Evolutionary conservation across 1,139 yeast genomes (phyloP).

Genomic region (Magnusiomyces suaveolens): DNA sequence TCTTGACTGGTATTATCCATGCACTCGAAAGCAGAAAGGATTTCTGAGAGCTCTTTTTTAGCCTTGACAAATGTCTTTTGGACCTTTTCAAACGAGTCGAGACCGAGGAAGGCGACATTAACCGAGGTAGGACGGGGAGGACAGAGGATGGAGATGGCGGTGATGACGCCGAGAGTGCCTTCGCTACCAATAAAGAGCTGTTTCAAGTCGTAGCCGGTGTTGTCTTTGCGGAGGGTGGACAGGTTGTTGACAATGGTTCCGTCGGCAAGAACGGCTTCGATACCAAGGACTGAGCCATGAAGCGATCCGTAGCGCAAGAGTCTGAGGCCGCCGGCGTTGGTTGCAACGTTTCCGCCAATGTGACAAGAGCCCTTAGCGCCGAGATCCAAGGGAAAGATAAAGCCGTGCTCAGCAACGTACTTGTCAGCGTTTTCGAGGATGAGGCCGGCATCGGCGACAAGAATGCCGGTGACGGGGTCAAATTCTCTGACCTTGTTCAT

Average conservation of each 20-base stretch:
- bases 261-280: slow-evolving; percentile 85
- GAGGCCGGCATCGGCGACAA: slow-evolving; percentile 86
- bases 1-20: slow-evolving; percentile 77
- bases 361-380: slow-evolving; percentile 98
- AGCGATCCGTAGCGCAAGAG: slow-evolving; percentile 82
- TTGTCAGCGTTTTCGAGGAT: slow-evolving; percentile 80
- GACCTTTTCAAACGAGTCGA: slow-evolving; percentile 71
- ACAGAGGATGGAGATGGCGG: slow-evolving; percentile 82
- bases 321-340: slow-evolving; percentile 93
- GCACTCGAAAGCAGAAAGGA: slow-evolving; percentile 87
- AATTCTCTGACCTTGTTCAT: slow-evolving; percentile 75
- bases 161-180: slow-evolving; percentile 82
- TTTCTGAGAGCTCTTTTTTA: slow-evolving; percentile 68
- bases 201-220: slow-evolving; percentile 87
- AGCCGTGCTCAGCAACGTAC: slow-evolving; percentile 67
- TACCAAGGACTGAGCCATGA: slow-evolving; percentile 85
- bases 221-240: slow-evolving; percentile 80
- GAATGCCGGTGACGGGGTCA: slow-evolving; percentile 72
- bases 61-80: slow-evolving; percentile 76
- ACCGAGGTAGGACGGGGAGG: slow-evolving; percentile 85
- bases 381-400: slow-evolving; percentile 84
- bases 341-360: slow-evolving; percentile 91
- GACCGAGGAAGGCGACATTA: slow-evolving; percentile 83
- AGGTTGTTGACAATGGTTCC: slow-evolving; percentile 76
- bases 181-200: slow-evolving; percentile 90